phyloP scores from a whole-genome alignment of 345 rosid species.

The Boechera stricta region DNA sequence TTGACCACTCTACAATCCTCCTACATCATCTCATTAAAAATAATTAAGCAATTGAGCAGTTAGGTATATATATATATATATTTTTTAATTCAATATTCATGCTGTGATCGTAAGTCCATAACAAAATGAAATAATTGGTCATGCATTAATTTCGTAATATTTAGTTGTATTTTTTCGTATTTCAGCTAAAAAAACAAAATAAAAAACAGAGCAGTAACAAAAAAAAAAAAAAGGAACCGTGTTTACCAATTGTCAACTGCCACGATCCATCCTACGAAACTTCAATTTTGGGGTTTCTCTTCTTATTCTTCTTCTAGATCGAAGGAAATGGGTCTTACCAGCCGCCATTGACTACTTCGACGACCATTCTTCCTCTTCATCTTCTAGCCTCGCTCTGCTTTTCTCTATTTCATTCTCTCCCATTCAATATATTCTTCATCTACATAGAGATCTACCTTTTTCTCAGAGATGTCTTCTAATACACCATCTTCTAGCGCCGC shows the following conservation, averaged over 20 bases:
- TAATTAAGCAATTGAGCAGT: neutral
- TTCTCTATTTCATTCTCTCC: neutral
- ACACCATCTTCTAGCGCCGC: conserved; percentile 71
- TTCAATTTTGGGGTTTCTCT: conserved; percentile 32
- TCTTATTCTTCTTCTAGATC: conserved; percentile 26
- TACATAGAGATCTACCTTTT: neutral
- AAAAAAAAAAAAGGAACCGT: neutral
- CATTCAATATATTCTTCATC: neutral
- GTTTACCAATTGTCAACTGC: neutral
- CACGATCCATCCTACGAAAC: conserved; percentile 30
- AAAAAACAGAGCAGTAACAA: neutral
- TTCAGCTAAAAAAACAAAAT: neutral
- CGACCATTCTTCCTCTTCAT: conserved; percentile 15
- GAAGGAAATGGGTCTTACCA: conserved; percentile 10
- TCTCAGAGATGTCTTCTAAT: conserved; percentile 50
- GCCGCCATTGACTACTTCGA: conserved; percentile 40
- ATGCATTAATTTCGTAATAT: conserved; percentile 5
- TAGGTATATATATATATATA: neutral
- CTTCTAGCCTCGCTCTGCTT: neutral
- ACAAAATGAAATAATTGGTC: neutral
- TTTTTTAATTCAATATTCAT: neutral
- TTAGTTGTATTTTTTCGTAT: neutral
- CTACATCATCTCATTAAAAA: neutral
- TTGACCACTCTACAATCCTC: neutral
- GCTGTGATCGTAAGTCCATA: neutral